Conservation (phyloP, 208 protist species). For the Angomonas ambiguus region DNA sequence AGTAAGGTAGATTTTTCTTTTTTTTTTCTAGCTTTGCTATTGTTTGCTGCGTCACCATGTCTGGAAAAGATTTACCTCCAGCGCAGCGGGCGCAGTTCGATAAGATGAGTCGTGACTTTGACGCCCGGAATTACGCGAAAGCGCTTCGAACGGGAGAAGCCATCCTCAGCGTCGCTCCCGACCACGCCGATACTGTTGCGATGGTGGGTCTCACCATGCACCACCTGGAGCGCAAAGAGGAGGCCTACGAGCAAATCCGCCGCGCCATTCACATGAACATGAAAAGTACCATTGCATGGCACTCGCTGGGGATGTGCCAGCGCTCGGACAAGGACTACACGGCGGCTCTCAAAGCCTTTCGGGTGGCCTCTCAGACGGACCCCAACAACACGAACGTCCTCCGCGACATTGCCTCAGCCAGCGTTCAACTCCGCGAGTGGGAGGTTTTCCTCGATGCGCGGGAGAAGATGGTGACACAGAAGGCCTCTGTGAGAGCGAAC, state of each 20-base stretch:
- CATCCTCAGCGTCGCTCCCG: conserved; percentile 57
- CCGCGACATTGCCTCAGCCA: conserved; percentile 84
- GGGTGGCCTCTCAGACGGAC: conserved; percentile 64
- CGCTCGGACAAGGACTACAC: conserved; percentile 86
- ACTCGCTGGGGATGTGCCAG: conserved; percentile 92
- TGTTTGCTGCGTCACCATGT: background rate
- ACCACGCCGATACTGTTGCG: conserved; percentile 80
- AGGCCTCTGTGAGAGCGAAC: conserved; percentile 80
- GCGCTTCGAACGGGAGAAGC: conserved; percentile 63
- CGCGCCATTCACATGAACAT: conserved; percentile 44
- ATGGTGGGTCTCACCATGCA: conserved; percentile 77
- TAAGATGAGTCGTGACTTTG: conserved; percentile 72
- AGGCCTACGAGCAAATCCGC: conserved; percentile 59
- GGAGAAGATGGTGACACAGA: conserved; percentile 84
- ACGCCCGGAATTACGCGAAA: conserved; percentile 75
- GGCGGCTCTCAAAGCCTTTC: conserved; percentile 93
- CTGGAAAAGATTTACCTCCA: conserved; percentile 13
- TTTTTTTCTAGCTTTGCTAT: no score
- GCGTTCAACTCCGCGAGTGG: conserved; percentile 91
- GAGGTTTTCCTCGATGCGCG: conserved; percentile 84
- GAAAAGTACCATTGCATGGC: conserved; percentile 89
- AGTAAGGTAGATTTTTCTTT: no score
- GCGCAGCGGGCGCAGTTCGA: conserved; percentile 74
- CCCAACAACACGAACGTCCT: conserved; percentile 84
- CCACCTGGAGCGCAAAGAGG: conserved; percentile 64